Evolutionary conservation across 2,329 filamentous ascomycete genomes (phyloP), one percentile per base, ranked within the genome.

Genomic region (Phaeoacremonium minimum): DNA sequence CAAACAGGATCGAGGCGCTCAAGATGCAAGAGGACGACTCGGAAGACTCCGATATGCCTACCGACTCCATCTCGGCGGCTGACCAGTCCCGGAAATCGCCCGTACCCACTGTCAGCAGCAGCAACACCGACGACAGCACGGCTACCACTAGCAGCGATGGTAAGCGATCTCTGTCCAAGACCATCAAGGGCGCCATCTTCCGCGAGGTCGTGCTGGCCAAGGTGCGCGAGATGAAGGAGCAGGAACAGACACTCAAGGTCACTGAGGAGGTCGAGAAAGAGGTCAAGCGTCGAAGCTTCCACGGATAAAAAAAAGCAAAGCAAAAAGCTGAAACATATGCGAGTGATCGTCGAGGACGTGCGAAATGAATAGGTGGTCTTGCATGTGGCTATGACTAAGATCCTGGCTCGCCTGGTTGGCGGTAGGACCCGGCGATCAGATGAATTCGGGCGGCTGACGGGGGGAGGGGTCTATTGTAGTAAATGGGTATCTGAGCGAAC

Each of bases 191-290:
- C 40, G 77, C 87, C 44, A 94, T 97, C 52, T 96, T 97, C 78
- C 79, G 87, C 51, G 91, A 96, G 61, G 87, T 97, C 11, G 91
- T 96, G 12, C 70, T 95, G 40, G 91, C 90, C 46, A 97, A 96
- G 69, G 88, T 95, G 31, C 79, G 85, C 42, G 90, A 95, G 63
- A 85, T 87, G 77, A 94, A 94, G 72, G 84, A 88, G 49, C 77
- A 90, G 51, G 85, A 95, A 56, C 82, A 90, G 56, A 77, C 77
- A 19, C 72, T 85, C 49, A 81, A 83, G 58, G 58, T 86, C 64
- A 69, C 79, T 61, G 68, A 82, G 50, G 69, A 74, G 47, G 67
- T 70, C 15, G 63, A 70, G 52, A 70, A 72, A 56, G 71, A 75
- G 44, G 64, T 58, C 29, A 65, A 58, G 49, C 59, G 52, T 30